Evolutionary conservation across 441 rosid genomes (phyloP).

Genomic region (Bruguiera hainesii): DNA sequence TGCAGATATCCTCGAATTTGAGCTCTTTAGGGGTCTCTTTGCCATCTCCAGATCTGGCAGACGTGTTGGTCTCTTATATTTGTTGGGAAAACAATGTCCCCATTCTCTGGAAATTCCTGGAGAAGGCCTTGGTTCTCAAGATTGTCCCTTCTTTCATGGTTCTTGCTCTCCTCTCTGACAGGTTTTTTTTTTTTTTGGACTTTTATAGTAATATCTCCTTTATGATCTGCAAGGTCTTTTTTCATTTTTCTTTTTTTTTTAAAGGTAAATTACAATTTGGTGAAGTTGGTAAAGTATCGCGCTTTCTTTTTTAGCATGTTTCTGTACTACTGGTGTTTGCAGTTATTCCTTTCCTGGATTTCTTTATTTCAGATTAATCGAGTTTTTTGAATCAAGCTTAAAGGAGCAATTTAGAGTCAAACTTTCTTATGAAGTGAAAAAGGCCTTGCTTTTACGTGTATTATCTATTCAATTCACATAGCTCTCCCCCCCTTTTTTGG

Average conservation of each 20-base stretch:
- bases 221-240: no score
- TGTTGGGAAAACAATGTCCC: conserved; percentile 94
- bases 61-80: conserved; percentile 77
- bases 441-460: neutral
- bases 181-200: conserved; percentile 3
- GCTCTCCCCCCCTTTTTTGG: neutral
- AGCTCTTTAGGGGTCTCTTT: conserved; percentile 51
- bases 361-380: neutral
- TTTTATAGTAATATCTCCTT: no score
- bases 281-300: no score
- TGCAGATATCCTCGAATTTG: conserved; percentile 55
- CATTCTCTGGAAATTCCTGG: conserved; percentile 89
- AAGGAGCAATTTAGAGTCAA: neutral
- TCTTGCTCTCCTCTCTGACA: conserved; percentile 76
- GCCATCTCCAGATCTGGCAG: conserved; percentile 73
- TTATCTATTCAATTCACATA: neutral
- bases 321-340: neutral
- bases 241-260: no score
- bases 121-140: conserved; percentile 62
- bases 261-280: no score
- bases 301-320: no score
- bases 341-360: no score
- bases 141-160: conserved; percentile 71
- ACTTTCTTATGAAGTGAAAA: neutral
- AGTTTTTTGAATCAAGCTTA: neutral